Base-by-base conservation (phyloP, 768 basidiomycete species). In the Hebeloma cylindrosporum region DNA sequence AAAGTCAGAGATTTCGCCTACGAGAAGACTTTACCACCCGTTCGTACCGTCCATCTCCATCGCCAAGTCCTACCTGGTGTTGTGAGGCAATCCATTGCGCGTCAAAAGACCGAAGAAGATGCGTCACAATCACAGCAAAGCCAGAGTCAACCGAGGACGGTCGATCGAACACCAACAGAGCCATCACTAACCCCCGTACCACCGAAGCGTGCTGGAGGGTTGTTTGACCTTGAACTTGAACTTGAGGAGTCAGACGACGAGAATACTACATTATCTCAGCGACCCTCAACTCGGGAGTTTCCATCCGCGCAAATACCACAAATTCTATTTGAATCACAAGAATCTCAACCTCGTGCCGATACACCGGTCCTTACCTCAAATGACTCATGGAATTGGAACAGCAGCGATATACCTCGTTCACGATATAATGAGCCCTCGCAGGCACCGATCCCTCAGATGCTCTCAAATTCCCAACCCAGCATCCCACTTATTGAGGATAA, bases 1-100 rank as follows among this genome's bases (percentile, higher is more conserved):
- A 74, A 71, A 68, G 71, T 68, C 61, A 75, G 66, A 69, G 78
- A 88, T 65, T 87, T 82, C 70, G 83, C 78, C 11, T 83, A 80
- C 65, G 82, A 85, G 62, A 82, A 72, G 64, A 79, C 67, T 20
- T 65, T 86, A 34, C 82, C 84, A 2, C 79, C 81, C 7, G 72
- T 88, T 29, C 68, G 66, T 22, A 70, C 81, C 2, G 74, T 78
- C 18, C 72, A 69, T 13, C 70, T 70, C 14, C 65, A 65, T 44
- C 71, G 73, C 16, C 81, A 78, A 57, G 62, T 74, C 14, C 79
- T 75, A 51, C 77, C 77, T 13, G 60, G 55, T 43, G 33, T 46
- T 54, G 64, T 40, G 48, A 64, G 47, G 56, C 62, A n/a, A n/a
- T n/a, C 60, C 11, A 58, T 67, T 35, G 75, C 73, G 45, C 74